Conservation (phyloP, 2,329 filamentous ascomycete genomes). For the Penicillium sp. region DNA sequence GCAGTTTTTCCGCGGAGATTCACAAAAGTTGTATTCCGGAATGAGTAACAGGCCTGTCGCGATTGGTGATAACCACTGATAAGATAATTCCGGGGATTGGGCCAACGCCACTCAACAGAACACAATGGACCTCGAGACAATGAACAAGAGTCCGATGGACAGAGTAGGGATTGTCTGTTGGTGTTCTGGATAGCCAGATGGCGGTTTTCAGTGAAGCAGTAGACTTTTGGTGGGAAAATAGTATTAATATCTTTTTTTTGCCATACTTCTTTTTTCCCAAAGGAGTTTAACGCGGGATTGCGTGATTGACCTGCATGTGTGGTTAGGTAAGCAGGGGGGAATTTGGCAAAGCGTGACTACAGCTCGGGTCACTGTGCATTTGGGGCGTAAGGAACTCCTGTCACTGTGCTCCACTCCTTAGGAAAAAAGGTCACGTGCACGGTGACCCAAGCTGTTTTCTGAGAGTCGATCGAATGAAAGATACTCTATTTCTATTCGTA, state of each 20-base stretch:
- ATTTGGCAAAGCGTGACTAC: not conserved
- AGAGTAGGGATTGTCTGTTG: not conserved
- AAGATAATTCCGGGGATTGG: not conserved
- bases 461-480: not conserved
- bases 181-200: not conserved
- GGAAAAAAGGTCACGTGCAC: too few relatives aligned
- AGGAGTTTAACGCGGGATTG: slow-evolving; percentile 32
- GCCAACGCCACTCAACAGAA: not conserved
- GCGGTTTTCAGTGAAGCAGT: not conserved
- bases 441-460: too few relatives aligned
- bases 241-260: slow-evolving; percentile 14
- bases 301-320: slow-evolving; percentile 24
- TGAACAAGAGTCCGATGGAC: not conserved
- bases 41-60: slow-evolving; percentile 22
- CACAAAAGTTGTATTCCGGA: slow-evolving; percentile 12
- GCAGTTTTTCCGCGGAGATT: slow-evolving; percentile 25
- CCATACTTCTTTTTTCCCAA: slow-evolving; percentile 25
- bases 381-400: too few relatives aligned
- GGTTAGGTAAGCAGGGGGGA: slow-evolving; percentile 3
- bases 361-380: too few relatives aligned
- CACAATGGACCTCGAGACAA: not conserved
- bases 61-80: slow-evolving; percentile 22
- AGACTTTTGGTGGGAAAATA: not conserved
- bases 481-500: not conserved
- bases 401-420: too few relatives aligned